These are phyloP conservation scores for Aspergillus ochraceoroseus DNA, from an alignment of 2,329 filamentous ascomycete genomes.

Conservation along the genomic window DNA sequence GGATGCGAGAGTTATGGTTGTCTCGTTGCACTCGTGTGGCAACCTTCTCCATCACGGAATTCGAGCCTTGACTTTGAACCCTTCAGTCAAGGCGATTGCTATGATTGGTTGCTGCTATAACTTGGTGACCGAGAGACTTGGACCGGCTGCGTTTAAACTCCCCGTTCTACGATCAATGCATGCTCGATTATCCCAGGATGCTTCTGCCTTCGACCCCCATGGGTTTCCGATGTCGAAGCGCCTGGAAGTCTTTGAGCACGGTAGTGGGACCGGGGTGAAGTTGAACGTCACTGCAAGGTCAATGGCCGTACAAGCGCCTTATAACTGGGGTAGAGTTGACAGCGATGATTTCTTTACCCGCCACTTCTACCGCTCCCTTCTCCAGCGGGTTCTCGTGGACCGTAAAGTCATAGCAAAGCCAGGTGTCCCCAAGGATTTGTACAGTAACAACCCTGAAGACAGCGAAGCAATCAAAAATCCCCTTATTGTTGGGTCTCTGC, in stretches of 20 bases:
- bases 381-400: constrained; percentile 91
- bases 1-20: constrained; percentile 62
- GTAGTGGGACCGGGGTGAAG: constrained; percentile 59
- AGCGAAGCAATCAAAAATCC: constrained; percentile 56
- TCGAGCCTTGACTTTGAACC: constrained; percentile 77
- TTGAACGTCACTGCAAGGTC: constrained; percentile 95
- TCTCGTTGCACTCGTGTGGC: constrained; percentile 94
- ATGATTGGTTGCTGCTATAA: constrained; percentile 99
- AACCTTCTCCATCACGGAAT: constrained; percentile 96
- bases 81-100: constrained; percentile 78
- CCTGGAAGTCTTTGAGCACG: constrained; percentile 55
- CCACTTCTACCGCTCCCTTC: constrained; percentile 84
- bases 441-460: constrained; percentile 20
- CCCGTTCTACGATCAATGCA: constrained; percentile 71
- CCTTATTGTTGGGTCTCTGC: constrained; percentile 78
- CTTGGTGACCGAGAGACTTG: constrained; percentile 81
- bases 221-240: constrained; percentile 88
- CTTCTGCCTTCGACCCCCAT: constrained; percentile 72
- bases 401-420: constrained; percentile 66
- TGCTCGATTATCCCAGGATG: constrained; percentile 62
- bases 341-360: constrained; percentile 85
- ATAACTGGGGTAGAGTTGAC: constrained; percentile 80
- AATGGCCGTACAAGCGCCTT: constrained; percentile 95
- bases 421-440: constrained; percentile 27
- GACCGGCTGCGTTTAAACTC: constrained; percentile 80